Evolutionary conservation across 352 stramenopile genomes (phyloP).

Genomic region (Aphanomyces stellatus): DNA sequence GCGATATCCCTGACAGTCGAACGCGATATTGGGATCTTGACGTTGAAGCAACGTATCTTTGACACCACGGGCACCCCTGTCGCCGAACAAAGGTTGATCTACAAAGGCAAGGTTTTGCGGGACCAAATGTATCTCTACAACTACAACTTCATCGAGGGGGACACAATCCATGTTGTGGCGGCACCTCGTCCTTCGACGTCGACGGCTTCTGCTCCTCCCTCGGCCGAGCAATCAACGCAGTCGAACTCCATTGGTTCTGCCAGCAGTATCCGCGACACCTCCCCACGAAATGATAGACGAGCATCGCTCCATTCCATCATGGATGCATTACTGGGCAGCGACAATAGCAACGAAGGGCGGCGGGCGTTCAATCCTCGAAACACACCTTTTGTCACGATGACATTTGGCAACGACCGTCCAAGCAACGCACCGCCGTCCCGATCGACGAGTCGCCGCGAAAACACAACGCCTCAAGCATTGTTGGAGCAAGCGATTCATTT

Average conservation of each 20-base stretch:
- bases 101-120: constrained; percentile 45
- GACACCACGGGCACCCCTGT: not conserved
- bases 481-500: not conserved
- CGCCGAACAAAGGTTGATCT: constrained; percentile 31
- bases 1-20: constrained; percentile 25
- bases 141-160: constrained; percentile 29
- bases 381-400: not conserved
- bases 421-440: not conserved
- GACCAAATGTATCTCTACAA: constrained; percentile 27
- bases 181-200: not conserved
- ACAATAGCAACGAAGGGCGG: not conserved
- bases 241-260: too few relatives aligned
- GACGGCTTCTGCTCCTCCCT: not conserved
- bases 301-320: not conserved
- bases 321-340: not conserved
- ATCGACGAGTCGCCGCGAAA: not conserved
- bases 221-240: not conserved
- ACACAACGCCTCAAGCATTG: not conserved
- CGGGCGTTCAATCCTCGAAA: not conserved
- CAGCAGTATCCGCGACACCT: too few relatives aligned
- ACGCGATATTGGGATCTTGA: constrained; percentile 19
- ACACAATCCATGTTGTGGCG: constrained; percentile 39
- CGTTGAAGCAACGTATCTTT: constrained; percentile 25
- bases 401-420: not conserved
- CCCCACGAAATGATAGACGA: too few relatives aligned